Evolutionary conservation across 2,329 filamentous ascomycete species (phyloP).

Genomic region (Botrytis fragariae): DNA sequence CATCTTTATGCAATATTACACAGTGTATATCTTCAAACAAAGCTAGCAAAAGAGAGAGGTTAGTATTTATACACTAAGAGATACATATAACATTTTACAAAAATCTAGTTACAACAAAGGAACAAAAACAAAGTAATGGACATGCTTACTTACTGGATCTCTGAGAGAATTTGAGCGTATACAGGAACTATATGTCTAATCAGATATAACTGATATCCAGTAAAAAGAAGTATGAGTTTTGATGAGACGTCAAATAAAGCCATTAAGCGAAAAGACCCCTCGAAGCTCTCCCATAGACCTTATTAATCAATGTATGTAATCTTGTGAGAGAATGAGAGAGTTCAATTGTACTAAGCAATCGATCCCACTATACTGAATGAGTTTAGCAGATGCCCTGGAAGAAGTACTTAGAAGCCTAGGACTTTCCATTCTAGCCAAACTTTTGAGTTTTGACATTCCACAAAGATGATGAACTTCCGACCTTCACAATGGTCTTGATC

Average conservation of each 20-base stretch:
- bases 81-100: neutral
- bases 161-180: neutral
- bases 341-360: neutral
- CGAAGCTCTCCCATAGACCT: neutral
- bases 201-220: neutral
- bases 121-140: neutral
- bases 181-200: neutral
- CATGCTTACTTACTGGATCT: neutral
- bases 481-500: neutral
- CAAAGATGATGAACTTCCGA: neutral
- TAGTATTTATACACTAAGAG: neutral
- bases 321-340: neutral
- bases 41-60: neutral
- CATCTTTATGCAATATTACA: neutral
- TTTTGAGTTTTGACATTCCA: neutral
- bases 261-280: neutral
- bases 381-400: neutral
- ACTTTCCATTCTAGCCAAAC: neutral
- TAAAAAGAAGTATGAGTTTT: neutral
- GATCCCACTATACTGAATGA: neutral
- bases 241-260: neutral
- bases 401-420: neutral
- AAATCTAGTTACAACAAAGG: no score
- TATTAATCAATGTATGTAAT: neutral
- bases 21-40: neutral